phyloP scores from a whole-genome alignment of 805 yeast genomes.

The Lipomyces kockii region DNA sequence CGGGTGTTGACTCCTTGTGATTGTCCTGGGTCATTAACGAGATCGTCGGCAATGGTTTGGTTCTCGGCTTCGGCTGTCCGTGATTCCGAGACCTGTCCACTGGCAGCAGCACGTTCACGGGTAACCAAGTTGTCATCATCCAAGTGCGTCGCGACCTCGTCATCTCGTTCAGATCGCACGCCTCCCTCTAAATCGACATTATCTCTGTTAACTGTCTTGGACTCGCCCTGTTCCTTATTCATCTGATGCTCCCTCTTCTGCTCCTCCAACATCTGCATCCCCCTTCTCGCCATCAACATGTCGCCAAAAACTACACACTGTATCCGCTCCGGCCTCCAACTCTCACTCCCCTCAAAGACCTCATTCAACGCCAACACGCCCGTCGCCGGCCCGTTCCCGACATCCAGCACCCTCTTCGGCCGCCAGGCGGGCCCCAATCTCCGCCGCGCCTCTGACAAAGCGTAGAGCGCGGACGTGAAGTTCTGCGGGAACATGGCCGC shows the following conservation, averaged over 20 bases:
- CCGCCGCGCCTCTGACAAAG: constrained; percentile 65
- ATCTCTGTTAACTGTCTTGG: not conserved
- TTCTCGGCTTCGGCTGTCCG: not conserved
- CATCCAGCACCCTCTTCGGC: constrained; percentile 73
- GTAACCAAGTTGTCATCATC: too few species aligned
- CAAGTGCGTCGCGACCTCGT: too few species aligned
- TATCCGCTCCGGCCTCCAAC: constrained; percentile 62
- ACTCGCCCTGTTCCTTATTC: not conserved
- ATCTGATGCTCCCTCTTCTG: constrained; percentile 47
- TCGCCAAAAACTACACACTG: constrained; percentile 75
- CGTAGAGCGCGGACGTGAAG: constrained; percentile 71
- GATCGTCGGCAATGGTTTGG: not conserved
- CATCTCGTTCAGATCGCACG: not conserved
- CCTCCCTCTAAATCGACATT: not conserved
- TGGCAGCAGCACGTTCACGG: not conserved
- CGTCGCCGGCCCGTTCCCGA: constrained; percentile 90
- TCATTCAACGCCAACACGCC: constrained; percentile 90
- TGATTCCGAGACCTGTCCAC: not conserved
- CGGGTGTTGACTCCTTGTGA: constrained; percentile 6
- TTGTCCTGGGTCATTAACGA: not conserved
- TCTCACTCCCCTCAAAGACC: constrained; percentile 61
- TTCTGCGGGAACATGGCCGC: constrained; percentile 81
- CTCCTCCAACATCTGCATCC: constrained; percentile 73
- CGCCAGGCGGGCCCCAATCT: constrained; percentile 59
- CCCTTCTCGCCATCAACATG: constrained; percentile 76